A percentile compares a stretch with the other conserved stretches of the same genome.
These are phyloP conservation scores for Hygrocybe coccinea DNA, from an alignment of 768 basidiomycete genomes.

Conservation along the genomic window DNA sequence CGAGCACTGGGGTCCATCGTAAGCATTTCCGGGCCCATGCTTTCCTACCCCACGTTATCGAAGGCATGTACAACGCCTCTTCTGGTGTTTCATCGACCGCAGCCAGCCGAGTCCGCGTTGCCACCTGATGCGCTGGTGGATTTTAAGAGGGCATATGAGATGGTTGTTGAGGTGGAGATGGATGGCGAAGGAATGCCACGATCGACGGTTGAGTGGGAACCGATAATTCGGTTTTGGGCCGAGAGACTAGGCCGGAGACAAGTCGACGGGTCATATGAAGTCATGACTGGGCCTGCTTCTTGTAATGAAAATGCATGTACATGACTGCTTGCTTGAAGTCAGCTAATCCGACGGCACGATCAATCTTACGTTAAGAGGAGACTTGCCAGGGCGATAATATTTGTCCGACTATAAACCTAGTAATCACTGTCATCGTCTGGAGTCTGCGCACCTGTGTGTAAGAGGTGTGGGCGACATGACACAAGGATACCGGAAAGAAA, in stretches of 20 bases:
- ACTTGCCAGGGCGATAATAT: neutral
- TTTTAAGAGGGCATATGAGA: slow-evolving; percentile 57
- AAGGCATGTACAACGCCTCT: slow-evolving; percentile 54
- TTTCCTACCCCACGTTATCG: slow-evolving; percentile 69
- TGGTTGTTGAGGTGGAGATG: slow-evolving; percentile 47
- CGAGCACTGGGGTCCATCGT: slow-evolving; percentile 59
- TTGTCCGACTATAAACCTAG: no score
- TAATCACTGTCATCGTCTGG: neutral
- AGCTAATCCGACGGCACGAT: no score
- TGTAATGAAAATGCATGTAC: neutral
- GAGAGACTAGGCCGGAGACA: slow-evolving; percentile 51
- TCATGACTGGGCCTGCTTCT: slow-evolving; percentile 43
- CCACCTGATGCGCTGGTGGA: slow-evolving; percentile 43
- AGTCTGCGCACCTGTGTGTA: neutral
- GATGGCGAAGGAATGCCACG: slow-evolving; percentile 59
- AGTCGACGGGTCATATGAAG: slow-evolving; percentile 61
- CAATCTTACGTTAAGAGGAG: no score
- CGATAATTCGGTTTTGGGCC: slow-evolving; percentile 87
- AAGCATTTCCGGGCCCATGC: slow-evolving; percentile 64
- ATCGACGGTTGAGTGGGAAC: slow-evolving; percentile 73
- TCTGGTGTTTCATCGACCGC: slow-evolving; percentile 52
- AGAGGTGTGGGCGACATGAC: neutral
- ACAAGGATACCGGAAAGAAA: neutral
- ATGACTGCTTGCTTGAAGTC: neutral
- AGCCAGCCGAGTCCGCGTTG: slow-evolving; percentile 43